Percentiles rank a stretch among this genome's conserved stretches.
Evolutionary conservation across 345 rosid genomes (phyloP).

Genomic region (Tarenaya hassleriana): DNA sequence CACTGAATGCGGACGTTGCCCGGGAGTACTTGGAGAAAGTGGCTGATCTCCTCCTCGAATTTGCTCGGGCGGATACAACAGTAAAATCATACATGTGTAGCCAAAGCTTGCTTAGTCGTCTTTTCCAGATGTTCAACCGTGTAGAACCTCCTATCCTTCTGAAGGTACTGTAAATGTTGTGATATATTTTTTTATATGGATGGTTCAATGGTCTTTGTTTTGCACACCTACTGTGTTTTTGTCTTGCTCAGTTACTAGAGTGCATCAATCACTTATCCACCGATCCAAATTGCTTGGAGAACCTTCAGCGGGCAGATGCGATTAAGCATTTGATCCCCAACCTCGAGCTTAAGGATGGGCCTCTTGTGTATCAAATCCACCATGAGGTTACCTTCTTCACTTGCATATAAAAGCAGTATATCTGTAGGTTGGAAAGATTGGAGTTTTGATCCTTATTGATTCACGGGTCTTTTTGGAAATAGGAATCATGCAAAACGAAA

Average conservation of each 20-base stretch:
- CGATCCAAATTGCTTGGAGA: conserved; percentile 95
- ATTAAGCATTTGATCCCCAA: conserved; percentile 91
- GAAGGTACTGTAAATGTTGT: conserved; percentile 47
- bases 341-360: conserved; percentile 87
- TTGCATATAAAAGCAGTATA: conserved; percentile 6
- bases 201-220: conserved; percentile 11
- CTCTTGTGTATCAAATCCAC: conserved; percentile 77
- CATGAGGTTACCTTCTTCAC: conserved; percentile 54
- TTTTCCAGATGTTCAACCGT: conserved; percentile 89
- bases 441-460: neutral
- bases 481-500: neutral
- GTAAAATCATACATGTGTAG: conserved; percentile 92
- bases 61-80: conserved; percentile 89
- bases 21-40: conserved; percentile 94
- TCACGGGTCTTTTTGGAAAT: neutral
- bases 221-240: conserved; percentile 15
- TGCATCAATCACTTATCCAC: conserved; percentile 84
- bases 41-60: conserved; percentile 94
- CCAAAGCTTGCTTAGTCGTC: conserved; percentile 86
- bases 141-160: conserved; percentile 79
- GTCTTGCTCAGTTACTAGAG: conserved; percentile 52
- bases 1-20: conserved; percentile 86
- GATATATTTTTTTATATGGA: conserved; percentile 1
- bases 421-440: conserved; percentile 10
- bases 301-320: conserved; percentile 93